These are phyloP conservation scores for Penicillium sp. DNA, from an alignment of 2,329 filamentous ascomycete genomes.

Conservation along the genomic window DNA sequence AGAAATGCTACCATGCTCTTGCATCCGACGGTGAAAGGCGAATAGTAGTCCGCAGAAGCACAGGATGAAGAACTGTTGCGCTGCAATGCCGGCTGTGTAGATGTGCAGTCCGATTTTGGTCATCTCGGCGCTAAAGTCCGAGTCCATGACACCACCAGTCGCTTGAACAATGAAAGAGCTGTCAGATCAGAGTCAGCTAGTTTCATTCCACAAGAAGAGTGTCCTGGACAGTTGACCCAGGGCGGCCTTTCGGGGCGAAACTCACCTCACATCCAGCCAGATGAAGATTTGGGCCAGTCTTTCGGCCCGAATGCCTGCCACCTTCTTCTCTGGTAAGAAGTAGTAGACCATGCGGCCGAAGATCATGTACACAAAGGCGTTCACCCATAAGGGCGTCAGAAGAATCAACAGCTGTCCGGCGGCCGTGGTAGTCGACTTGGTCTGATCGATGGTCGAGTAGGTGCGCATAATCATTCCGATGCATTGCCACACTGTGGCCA, in stretches of 20 bases:
- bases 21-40: constrained; percentile 1
- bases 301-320: not conserved
- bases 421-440: not conserved
- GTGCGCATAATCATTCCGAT: constrained; percentile 2
- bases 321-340: constrained; percentile 2
- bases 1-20: not conserved
- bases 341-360: constrained; percentile 5
- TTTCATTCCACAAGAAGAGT: not conserved
- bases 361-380: constrained; percentile 6
- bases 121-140: not conserved
- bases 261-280: constrained; percentile 4
- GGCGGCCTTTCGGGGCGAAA: not conserved
- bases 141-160: constrained; percentile 5
- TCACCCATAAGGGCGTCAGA: constrained; percentile 3
- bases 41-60: not conserved
- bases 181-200: not conserved
- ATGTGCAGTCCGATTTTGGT: constrained; percentile 2
- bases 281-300: constrained; percentile 1
- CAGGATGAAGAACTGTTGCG: constrained; percentile 3
- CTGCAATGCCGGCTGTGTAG: constrained; percentile 5
- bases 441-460: not conserved
- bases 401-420: not conserved
- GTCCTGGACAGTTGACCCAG: not conserved
- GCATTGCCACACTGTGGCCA: not conserved
- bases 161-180: constrained; percentile 7